phyloP scores from a whole-genome alignment of 2,329 filamentous ascomycete species.

The Trichoderma sp. region DNA sequence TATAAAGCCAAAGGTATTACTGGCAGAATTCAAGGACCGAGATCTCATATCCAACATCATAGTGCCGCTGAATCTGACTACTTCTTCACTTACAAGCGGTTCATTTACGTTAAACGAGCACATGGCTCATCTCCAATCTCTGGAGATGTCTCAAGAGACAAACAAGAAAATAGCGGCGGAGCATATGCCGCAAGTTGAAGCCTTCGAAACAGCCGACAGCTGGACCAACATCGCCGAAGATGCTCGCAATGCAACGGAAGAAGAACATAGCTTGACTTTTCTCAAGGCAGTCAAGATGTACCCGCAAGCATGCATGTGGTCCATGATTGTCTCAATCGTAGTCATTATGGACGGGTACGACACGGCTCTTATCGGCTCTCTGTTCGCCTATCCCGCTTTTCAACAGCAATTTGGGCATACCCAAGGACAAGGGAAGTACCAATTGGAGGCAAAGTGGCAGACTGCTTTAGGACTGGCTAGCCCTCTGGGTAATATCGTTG shows the following conservation, averaged over 20 bases:
- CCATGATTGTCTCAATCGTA: background rate
- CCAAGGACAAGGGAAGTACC: background rate
- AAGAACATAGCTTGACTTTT: background rate
- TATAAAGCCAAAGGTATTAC: background rate
- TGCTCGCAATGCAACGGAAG: background rate
- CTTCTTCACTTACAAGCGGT: background rate
- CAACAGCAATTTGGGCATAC: background rate
- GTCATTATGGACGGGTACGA: background rate
- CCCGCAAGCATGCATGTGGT: background rate
- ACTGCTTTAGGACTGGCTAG: background rate
- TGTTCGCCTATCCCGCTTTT: background rate
- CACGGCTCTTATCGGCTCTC: background rate
- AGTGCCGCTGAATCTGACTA: background rate
- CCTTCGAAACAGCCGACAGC: background rate
- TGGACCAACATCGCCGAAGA: background rate
- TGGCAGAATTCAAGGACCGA: background rate
- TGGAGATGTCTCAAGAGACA: background rate
- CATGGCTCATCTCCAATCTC: background rate
- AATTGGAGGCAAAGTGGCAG: background rate
- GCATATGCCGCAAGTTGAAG: background rate
- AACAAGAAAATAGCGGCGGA: background rate
- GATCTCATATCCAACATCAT: background rate
- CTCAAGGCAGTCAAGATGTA: background rate
- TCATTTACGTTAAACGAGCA: background rate
- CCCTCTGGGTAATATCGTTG: background rate